Evolutionary conservation across 306 rosid genomes (phyloP).

Genomic region (Sophora flavescens): DNA sequence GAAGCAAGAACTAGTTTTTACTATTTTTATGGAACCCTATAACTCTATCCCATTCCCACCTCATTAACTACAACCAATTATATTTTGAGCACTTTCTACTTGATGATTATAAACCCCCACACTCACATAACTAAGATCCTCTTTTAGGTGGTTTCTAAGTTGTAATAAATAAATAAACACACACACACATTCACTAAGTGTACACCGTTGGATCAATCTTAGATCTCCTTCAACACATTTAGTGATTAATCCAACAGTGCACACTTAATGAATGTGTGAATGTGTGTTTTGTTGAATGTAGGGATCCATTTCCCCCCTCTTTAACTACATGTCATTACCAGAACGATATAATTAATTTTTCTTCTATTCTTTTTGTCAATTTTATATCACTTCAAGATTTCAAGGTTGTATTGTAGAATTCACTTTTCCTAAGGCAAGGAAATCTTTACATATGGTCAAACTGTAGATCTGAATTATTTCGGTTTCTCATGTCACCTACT

Average conservation of each 20-base stretch:
- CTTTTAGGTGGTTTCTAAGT: too few species aligned
- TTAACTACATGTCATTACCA: background rate
- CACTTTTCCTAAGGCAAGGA: background rate
- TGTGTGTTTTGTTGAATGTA: too few species aligned
- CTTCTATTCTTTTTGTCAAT: background rate
- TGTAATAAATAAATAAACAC: too few species aligned
- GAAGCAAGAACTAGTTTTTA: slow-evolving; percentile 42
- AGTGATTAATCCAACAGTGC: too few species aligned
- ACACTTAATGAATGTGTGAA: too few species aligned
- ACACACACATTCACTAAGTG: too few species aligned
- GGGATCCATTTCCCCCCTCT: too few species aligned
- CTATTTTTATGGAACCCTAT: slow-evolving; percentile 11
- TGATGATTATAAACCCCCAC: background rate
- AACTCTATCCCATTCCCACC: background rate
- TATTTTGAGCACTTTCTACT: background rate
- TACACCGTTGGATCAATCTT: too few species aligned
- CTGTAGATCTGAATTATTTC: background rate
- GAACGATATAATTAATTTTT: background rate
- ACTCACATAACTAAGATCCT: background rate
- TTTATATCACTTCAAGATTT: background rate
- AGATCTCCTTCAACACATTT: too few species aligned
- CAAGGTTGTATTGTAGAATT: background rate
- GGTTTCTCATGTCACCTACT: background rate
- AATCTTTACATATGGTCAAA: background rate
- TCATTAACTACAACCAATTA: background rate